A percentile compares a stretch with the other conserved stretches of the same genome.
phyloP scores from a whole-genome alignment of 176 grass and related monocot species.

The Oryza longistaminata region DNA sequence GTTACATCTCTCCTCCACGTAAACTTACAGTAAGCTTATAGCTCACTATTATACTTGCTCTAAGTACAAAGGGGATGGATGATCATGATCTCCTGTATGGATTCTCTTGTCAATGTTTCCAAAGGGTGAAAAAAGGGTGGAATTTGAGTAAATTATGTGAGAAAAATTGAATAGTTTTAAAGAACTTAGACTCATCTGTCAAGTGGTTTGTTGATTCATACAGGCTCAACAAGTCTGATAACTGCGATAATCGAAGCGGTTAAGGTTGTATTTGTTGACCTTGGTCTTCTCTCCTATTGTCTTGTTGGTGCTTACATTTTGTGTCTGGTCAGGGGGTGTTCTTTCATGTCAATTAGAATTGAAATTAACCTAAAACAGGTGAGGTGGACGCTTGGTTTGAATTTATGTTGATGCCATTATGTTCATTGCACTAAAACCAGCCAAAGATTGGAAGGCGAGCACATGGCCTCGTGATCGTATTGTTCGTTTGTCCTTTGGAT shows the following conservation, averaged over 20 bases:
- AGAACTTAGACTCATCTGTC: not conserved
- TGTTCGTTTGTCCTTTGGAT: slow-evolving; percentile 17
- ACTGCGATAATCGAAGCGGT: not conserved
- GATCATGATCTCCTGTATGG: too few species aligned
- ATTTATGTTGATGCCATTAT: not conserved
- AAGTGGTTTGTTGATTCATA: not conserved
- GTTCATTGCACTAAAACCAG: not conserved
- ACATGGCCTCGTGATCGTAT: slow-evolving; percentile 36
- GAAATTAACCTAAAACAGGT: not conserved
- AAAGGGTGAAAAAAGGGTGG: too few species aligned
- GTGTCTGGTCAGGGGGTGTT: not conserved
- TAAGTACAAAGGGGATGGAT: too few species aligned
- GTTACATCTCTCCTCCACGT: too few species aligned
- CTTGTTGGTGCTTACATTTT: not conserved
- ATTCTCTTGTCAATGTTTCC: too few species aligned
- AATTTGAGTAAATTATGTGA: too few species aligned
- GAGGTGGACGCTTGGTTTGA: not conserved
- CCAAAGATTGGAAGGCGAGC: not conserved
- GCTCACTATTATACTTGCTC: too few species aligned
- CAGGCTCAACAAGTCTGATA: not conserved
- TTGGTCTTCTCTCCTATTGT: not conserved
- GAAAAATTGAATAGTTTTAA: not conserved
- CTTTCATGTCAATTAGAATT: not conserved
- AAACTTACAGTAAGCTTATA: too few species aligned
- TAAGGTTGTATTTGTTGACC: not conserved